phyloP scores from a whole-genome alignment of 2,329 filamentous ascomycete species.

The Trichoderma sp. region DNA sequence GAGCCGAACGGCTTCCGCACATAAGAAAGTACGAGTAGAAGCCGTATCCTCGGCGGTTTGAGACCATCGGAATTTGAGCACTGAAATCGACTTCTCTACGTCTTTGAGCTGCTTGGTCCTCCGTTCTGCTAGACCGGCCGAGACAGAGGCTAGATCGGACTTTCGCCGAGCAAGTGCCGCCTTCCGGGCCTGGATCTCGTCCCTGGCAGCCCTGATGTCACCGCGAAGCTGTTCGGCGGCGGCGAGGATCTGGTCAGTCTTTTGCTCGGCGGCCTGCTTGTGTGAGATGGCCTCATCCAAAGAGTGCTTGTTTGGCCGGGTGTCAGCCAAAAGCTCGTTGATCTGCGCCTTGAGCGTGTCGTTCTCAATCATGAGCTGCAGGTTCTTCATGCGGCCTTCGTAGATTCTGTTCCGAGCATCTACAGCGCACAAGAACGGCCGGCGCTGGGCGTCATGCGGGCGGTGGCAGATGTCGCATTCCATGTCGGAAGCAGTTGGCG shows the following conservation, averaged over 20 bases:
- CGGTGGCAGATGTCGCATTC: conserved; percentile 67
- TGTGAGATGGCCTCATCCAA: conserved; percentile 39
- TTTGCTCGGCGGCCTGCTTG: conserved; percentile 52
- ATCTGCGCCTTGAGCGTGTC: conserved; percentile 54
- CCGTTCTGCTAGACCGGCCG: conserved; percentile 51
- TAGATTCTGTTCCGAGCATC: conserved; percentile 70
- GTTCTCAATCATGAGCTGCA: conserved; percentile 60
- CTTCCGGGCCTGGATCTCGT: conserved; percentile 60
- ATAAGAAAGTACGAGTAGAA: conserved; percentile 75
- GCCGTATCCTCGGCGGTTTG: conserved; percentile 70
- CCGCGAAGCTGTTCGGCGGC: conserved; percentile 61
- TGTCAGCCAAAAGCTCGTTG: conserved; percentile 36
- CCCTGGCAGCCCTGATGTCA: conserved; percentile 58
- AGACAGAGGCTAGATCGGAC: conserved; percentile 55
- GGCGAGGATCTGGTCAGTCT: conserved; percentile 62
- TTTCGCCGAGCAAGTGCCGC: conserved; percentile 54
- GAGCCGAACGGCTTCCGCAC: conserved; percentile 76
- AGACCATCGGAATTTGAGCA: conserved; percentile 69
- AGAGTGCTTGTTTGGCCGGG: conserved; percentile 27
- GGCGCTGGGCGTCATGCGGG: conserved; percentile 50
- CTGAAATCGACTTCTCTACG: conserved; percentile 63
- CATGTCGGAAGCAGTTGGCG: conserved; percentile 45
- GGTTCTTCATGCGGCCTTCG: conserved; percentile 58
- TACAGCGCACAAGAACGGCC: conserved; percentile 66
- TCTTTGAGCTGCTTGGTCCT: conserved; percentile 64